These are phyloP conservation scores for Fusarium concolor DNA, from an alignment of 2,329 filamentous ascomycete species.

Conservation along the genomic window DNA sequence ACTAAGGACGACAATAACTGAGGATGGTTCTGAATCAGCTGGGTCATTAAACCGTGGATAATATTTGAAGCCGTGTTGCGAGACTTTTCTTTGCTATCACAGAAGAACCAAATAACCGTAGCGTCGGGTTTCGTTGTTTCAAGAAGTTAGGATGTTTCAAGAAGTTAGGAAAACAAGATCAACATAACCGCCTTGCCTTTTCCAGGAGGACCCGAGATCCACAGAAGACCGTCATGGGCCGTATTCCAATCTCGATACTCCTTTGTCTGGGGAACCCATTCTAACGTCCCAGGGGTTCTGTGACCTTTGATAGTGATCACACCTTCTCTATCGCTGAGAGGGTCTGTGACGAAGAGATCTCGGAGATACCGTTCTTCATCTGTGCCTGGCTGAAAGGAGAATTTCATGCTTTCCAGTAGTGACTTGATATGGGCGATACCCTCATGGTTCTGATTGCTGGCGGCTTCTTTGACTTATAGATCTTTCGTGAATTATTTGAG, in stretches of 20 bases:
- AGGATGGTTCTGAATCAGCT: background rate
- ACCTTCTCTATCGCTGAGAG: conserved; percentile 1
- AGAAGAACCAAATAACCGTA: conserved; percentile 19
- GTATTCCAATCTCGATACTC: conserved; percentile 1
- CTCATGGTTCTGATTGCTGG: background rate
- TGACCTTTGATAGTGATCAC: conserved; percentile 1
- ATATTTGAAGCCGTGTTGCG: conserved; percentile 9
- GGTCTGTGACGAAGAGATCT: conserved; percentile 18
- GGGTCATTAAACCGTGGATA: background rate
- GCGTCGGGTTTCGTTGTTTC: background rate
- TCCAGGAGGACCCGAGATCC: conserved; percentile 13
- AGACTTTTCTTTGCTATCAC: background rate
- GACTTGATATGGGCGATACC: background rate
- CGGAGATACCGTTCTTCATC: conserved; percentile 4
- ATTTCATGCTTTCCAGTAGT: background rate
- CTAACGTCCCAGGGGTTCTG: conserved; percentile 8
- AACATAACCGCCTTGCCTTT: conserved; percentile 25
- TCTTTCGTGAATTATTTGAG: no score
- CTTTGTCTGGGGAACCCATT: conserved; percentile 14
- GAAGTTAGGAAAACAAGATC: conserved; percentile 3
- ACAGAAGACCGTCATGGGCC: background rate
- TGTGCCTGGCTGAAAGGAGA: background rate
- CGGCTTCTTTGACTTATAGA: no score
- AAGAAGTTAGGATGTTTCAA: background rate
- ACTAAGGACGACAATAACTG: background rate